A percentile compares a stretch with the other conserved stretches of the same genome.
These are phyloP conservation scores for Opeltia flavorubescens DNA, from an alignment of 495 filamentous ascomycete species.

Conservation along the genomic window DNA sequence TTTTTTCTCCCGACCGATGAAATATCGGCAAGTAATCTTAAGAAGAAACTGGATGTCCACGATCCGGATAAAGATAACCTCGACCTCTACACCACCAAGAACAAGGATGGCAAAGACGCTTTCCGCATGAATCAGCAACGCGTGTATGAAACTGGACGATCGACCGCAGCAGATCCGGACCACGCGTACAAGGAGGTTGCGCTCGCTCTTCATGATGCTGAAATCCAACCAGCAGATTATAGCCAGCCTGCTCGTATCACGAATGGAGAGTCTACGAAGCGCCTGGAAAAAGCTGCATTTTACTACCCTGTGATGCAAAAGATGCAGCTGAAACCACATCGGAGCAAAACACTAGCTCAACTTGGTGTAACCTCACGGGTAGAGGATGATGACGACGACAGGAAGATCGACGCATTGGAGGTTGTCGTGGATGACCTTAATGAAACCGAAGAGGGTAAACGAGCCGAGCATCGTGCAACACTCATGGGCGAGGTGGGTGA, in stretches of 20 bases:
- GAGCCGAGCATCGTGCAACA: slow-evolving; percentile 24
- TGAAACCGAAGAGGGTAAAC: slow-evolving; percentile 37
- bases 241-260: slow-evolving; percentile 9
- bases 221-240: slow-evolving; percentile 41
- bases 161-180: slow-evolving; percentile 42
- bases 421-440: slow-evolving; percentile 38
- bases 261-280: background rate
- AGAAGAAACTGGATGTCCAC: slow-evolving; percentile 55
- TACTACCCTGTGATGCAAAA: slow-evolving; percentile 80
- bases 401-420: slow-evolving; percentile 38
- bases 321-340: slow-evolving; percentile 42
- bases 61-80: slow-evolving; percentile 56
- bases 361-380: slow-evolving; percentile 27
- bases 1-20: slow-evolving; percentile 55
- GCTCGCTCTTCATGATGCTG: slow-evolving; percentile 48
- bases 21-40: slow-evolving; percentile 45
- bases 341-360: slow-evolving; percentile 36
- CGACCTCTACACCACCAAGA: slow-evolving; percentile 46
- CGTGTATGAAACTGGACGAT: slow-evolving; percentile 65
- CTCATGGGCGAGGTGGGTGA: slow-evolving; percentile 13
- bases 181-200: slow-evolving; percentile 43
- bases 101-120: slow-evolving; percentile 27
- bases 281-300: slow-evolving; percentile 51
- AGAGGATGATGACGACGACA: slow-evolving; percentile 32
- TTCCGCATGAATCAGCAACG: slow-evolving; percentile 70